Conservation (phyloP, 2,329 filamentous ascomycete species). For the Clonostachys byssicola region DNA sequence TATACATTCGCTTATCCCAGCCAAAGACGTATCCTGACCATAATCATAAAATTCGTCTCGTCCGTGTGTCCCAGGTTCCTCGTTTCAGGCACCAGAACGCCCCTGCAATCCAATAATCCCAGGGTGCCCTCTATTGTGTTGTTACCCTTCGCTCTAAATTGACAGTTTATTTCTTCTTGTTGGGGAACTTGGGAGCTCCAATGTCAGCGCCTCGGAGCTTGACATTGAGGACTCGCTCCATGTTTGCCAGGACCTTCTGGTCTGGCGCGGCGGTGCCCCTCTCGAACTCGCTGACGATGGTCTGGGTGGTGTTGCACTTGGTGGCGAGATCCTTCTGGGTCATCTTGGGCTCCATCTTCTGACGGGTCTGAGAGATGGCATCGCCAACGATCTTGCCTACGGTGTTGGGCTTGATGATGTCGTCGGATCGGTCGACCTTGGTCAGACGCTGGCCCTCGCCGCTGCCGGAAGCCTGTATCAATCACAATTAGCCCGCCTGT, state of each 20-base stretch:
- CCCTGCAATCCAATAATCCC: no score
- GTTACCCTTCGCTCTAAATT: no score
- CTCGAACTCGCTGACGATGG: constrained; percentile 82
- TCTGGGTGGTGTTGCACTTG: constrained; percentile 82
- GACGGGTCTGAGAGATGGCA: constrained; percentile 76
- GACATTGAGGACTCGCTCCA: constrained; percentile 84
- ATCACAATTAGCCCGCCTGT: no score
- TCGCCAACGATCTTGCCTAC: constrained; percentile 77
- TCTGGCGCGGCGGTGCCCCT: constrained; percentile 72
- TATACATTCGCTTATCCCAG: no score
- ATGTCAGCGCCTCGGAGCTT: constrained; percentile 85
- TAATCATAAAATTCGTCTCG: no score
- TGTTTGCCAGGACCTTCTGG: constrained; percentile 73
- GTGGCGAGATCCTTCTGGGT: constrained; percentile 86
- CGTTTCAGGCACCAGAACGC: no score
- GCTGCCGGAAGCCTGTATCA: constrained; percentile 13
- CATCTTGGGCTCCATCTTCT: constrained; percentile 87
- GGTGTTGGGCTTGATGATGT: constrained; percentile 96
- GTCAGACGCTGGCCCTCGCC: constrained; percentile 89
- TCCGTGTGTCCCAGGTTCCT: no score
- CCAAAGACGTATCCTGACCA: no score
- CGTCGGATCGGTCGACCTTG: constrained; percentile 95
- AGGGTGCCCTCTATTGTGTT: no score
- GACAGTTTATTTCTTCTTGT: constrained; percentile 42
- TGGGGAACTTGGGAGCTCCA: constrained; percentile 76